Percentiles rank a stretch among this genome's conserved stretches.
phyloP scores from a whole-genome alignment of 768 basidiomycete genomes.

The Hypholoma fasciculare region DNA sequence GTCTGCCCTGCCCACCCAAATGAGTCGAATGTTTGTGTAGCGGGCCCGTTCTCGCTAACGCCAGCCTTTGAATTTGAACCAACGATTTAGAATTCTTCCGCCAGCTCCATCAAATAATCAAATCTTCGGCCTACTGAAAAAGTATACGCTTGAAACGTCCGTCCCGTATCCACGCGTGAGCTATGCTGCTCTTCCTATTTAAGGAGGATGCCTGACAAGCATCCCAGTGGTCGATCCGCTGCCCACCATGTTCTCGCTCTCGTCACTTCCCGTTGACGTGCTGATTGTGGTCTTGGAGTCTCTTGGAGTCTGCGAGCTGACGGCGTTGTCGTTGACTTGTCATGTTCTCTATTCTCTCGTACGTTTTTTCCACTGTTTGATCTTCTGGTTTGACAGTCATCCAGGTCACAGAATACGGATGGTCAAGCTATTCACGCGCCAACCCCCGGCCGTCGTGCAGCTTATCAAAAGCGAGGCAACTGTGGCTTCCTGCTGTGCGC shows the following conservation, averaged over 20 bases:
- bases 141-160: conserved; percentile 12
- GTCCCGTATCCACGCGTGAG: conserved; percentile 9
- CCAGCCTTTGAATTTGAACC: neutral
- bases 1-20: neutral
- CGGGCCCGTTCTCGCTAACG: neutral
- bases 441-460: conserved; percentile 59
- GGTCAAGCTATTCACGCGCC: conserved; percentile 49
- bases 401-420: conserved; percentile 65
- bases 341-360: conserved; percentile 44
- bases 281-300: conserved; percentile 51
- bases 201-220: neutral
- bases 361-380: conserved; percentile 19
- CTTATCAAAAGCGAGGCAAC: conserved; percentile 39
- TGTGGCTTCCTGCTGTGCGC: conserved; percentile 44
- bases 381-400: neutral
- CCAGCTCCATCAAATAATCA: conserved; percentile 1
- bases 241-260: conserved; percentile 24
- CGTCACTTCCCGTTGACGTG: conserved; percentile 53
- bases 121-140: conserved; percentile 9
- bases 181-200: neutral
- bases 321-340: conserved; percentile 40
- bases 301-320: conserved; percentile 44
- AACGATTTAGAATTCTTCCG: conserved; percentile 1
- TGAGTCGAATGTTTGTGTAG: neutral
- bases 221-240: neutral